Evolutionary conservation across 495 filamentous ascomycete species (phyloP).

Genomic region (Cetradonia linearis): DNA sequence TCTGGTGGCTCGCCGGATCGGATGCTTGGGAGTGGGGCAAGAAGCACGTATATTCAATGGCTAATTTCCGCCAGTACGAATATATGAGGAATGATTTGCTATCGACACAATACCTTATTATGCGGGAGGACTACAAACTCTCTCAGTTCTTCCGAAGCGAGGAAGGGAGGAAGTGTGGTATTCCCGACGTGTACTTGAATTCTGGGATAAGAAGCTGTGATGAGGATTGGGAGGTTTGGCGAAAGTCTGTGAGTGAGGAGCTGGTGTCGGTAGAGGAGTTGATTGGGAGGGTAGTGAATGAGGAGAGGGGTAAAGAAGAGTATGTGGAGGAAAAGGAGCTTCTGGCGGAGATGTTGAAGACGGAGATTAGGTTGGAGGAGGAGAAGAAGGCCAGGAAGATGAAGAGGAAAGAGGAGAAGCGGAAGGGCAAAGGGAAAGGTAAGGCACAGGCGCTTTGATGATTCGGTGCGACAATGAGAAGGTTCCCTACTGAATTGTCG

Average conservation of each 20-base stretch:
- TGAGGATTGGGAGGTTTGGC: not conserved
- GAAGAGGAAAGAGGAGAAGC: not conserved
- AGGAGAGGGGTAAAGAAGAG: not conserved
- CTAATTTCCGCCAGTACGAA: conserved; percentile 6
- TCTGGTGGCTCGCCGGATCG: not conserved
- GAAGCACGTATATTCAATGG: not conserved
- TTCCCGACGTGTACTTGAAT: not conserved
- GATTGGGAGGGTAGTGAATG: not conserved
- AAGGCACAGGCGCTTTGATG: not conserved
- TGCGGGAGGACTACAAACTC: not conserved
- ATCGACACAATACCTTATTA: not conserved
- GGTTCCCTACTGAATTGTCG: not conserved
- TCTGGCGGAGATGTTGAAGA: not conserved
- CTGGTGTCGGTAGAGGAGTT: not conserved
- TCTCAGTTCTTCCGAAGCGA: not conserved
- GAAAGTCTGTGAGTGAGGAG: not conserved
- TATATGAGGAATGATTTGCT: not conserved
- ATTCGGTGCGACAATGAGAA: not conserved
- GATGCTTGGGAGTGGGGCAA: conserved; percentile 4
- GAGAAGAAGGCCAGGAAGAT: not conserved
- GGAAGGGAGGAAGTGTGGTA: not conserved
- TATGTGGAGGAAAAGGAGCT: not conserved
- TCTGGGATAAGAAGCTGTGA: not conserved
- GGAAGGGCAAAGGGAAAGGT: not conserved
- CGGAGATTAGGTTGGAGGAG: not conserved